phyloP scores from a whole-genome alignment of 495 filamentous ascomycete species.

The Aspergillus funiculosus region DNA sequence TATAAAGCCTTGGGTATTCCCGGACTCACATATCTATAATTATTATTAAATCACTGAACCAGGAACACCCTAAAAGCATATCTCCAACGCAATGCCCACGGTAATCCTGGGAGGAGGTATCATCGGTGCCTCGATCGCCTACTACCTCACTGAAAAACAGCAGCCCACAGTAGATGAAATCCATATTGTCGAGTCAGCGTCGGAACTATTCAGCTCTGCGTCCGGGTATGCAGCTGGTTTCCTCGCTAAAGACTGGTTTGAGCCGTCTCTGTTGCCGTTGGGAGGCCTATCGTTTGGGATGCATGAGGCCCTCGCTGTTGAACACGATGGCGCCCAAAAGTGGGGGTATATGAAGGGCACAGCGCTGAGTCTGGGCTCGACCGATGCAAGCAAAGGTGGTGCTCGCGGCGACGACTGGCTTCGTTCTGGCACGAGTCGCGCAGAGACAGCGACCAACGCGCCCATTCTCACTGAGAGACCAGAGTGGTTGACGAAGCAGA shows the following conservation, averaged over 20 bases:
- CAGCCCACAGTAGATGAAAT: conserved; percentile 49
- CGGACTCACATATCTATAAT: not conserved
- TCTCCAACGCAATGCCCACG: conserved; percentile 40
- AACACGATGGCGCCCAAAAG: conserved; percentile 50
- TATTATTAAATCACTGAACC: not conserved
- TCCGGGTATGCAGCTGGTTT: conserved; percentile 73
- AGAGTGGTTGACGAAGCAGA: conserved; percentile 53
- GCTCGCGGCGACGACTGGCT: conserved; percentile 57
- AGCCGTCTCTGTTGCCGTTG: conserved; percentile 45
- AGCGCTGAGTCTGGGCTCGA: conserved; percentile 46
- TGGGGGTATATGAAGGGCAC: conserved; percentile 68
- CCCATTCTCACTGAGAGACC: conserved; percentile 23
- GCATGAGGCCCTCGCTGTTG: conserved; percentile 57
- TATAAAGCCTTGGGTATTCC: too few relatives aligned
- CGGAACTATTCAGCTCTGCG: conserved; percentile 61
- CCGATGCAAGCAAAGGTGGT: conserved; percentile 26
- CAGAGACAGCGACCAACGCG: conserved; percentile 43
- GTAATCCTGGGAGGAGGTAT: conserved; percentile 76
- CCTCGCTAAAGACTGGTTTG: conserved; percentile 69
- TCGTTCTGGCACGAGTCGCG: conserved; percentile 55
- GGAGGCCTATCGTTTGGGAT: conserved; percentile 64
- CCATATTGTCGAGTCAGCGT: conserved; percentile 63
- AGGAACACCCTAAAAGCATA: not conserved
- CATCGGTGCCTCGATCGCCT: conserved; percentile 72
- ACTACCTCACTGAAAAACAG: conserved; percentile 50